Evolutionary conservation across 345 rosid species (phyloP).

Genomic region (Excoecaria agallocha): DNA sequence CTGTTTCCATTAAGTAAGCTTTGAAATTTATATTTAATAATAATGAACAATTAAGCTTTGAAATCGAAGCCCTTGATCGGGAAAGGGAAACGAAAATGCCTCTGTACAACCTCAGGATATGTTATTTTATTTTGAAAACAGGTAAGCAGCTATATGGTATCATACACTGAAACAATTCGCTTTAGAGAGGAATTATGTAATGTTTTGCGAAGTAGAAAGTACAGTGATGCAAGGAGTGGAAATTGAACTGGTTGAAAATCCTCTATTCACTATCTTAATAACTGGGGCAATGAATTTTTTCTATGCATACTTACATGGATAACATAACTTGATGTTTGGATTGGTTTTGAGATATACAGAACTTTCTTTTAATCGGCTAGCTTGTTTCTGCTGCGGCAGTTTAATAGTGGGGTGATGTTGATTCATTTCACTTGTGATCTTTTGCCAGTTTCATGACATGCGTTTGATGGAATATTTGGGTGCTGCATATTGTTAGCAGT

Average conservation of each 20-base stretch:
- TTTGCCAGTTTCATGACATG: background rate
- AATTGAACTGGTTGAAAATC: background rate
- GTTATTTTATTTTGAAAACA: background rate
- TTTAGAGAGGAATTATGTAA: background rate
- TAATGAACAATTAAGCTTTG: background rate
- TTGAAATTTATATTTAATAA: background rate
- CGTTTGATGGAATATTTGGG: background rate
- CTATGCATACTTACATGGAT: background rate
- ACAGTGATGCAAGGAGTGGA: background rate
- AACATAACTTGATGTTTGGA: background rate
- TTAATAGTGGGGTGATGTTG: background rate
- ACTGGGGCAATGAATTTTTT: no score
- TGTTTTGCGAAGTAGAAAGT: background rate
- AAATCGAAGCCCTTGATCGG: background rate
- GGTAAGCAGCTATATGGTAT: background rate
- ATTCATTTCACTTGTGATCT: background rate
- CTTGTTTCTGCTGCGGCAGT: background rate
- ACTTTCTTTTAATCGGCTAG: background rate
- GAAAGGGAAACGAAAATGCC: background rate
- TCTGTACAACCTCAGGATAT: background rate
- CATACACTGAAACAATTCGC: background rate
- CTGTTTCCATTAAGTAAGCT: background rate
- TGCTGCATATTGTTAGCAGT: background rate
- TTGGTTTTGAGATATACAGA: background rate
- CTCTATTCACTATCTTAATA: background rate